These are phyloP conservation scores for Theobroma cacao DNA, from an alignment of 345 rosid genomes.

Conservation along the genomic window DNA sequence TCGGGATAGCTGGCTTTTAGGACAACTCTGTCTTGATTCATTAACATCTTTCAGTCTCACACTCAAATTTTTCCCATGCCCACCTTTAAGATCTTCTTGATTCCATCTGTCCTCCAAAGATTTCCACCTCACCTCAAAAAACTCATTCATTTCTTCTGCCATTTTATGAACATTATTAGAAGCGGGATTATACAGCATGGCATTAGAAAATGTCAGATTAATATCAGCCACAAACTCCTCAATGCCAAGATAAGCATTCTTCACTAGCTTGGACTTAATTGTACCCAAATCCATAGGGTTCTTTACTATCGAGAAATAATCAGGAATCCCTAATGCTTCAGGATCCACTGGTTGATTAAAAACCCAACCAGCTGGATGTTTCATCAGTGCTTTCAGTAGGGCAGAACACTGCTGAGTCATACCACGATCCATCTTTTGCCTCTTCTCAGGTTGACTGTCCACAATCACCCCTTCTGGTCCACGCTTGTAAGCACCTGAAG, in stretches of 20 bases:
- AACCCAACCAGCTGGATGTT: conserved; percentile 46
- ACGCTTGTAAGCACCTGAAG: conserved; percentile 37
- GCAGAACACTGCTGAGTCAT: conserved; percentile 46
- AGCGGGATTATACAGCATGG: conserved; percentile 77
- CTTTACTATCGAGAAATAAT: conserved; percentile 60
- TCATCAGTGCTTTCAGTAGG: conserved; percentile 40
- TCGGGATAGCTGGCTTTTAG: conserved; percentile 35
- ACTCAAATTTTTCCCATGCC: conserved; percentile 17
- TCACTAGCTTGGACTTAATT: conserved; percentile 49
- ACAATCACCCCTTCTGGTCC: conserved; percentile 13
- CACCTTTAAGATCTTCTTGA: conserved; percentile 18
- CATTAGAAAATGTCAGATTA: conserved; percentile 75
- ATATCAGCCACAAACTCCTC: conserved; percentile 86
- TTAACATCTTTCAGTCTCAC: conserved; percentile 26
- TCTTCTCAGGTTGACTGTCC: conserved; percentile 43
- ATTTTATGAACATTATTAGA: conserved; percentile 45
- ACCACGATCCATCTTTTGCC: conserved; percentile 48
- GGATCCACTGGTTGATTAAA: conserved; percentile 78
- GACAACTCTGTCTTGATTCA: conserved; percentile 31
- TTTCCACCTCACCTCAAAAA: conserved; percentile 69
- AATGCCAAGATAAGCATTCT: not conserved
- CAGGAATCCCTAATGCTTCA: conserved; percentile 55
- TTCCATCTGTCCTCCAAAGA: conserved; percentile 48
- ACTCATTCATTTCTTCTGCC: conserved; percentile 43
- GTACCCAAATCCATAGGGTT: conserved; percentile 90